Conservation (phyloP, 257 asterid genomes). For the Petrea volubilis region DNA sequence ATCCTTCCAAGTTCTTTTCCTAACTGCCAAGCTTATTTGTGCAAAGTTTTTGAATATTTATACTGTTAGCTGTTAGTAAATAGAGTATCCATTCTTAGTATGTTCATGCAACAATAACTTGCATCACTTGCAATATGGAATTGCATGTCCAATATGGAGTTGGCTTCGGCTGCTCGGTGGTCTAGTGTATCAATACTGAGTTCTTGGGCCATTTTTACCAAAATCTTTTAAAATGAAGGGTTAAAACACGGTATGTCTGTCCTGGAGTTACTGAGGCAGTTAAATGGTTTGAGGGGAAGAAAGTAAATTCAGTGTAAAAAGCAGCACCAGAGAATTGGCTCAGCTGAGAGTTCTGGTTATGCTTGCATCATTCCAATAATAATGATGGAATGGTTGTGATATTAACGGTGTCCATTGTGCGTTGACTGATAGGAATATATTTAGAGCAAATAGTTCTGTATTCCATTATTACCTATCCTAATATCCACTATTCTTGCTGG, state of each 20-base stretch:
- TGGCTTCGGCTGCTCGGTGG: background rate
- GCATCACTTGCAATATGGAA: slow-evolving; percentile 12
- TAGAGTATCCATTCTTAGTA: background rate
- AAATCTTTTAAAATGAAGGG: background rate
- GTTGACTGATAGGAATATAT: background rate
- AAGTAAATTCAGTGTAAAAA: background rate
- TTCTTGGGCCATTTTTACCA: background rate
- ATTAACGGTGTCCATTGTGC: background rate
- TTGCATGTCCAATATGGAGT: background rate
- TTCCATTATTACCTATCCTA: slow-evolving; percentile 1
- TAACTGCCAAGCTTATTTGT: background rate
- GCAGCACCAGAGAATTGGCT: background rate
- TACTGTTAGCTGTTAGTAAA: background rate
- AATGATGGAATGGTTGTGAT: background rate
- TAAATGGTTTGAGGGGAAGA: background rate
- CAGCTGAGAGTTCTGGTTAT: background rate
- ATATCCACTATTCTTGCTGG: background rate
- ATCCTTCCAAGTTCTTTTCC: background rate
- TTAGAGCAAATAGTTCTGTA: background rate
- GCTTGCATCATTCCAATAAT: background rate
- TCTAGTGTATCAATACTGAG: background rate
- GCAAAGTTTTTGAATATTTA: background rate
- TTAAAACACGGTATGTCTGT: background rate
- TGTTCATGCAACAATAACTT: slow-evolving; percentile 1
- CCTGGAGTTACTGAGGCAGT: background rate